Conservation (phyloP, 2,329 filamentous ascomycete genomes). For the Monilinia laxa region DNA sequence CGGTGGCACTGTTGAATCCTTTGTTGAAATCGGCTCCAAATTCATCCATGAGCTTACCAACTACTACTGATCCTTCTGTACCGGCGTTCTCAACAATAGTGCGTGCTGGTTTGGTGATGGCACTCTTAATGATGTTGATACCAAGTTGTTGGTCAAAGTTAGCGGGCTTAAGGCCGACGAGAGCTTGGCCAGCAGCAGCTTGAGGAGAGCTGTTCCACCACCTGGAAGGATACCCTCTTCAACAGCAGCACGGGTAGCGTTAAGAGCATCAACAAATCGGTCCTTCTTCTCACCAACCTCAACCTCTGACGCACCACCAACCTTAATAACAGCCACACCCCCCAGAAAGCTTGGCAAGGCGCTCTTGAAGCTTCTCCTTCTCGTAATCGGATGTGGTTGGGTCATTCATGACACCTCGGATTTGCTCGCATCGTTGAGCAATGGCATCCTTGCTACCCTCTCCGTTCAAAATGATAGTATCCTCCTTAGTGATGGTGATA, state of each 20-base stretch:
- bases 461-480: constrained; percentile 97
- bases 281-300: constrained; percentile 99
- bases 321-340: constrained; percentile 99
- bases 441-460: constrained; percentile 94
- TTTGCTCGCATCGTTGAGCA: constrained; percentile 96
- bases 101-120: constrained; percentile 91
- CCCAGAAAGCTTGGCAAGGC: constrained; percentile 97
- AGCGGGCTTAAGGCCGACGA: constrained; percentile 76
- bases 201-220: constrained; percentile 96
- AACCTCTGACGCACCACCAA: constrained; percentile 94
- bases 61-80: constrained; percentile 89
- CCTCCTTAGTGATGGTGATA: constrained; percentile 99
- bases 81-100: constrained; percentile 98
- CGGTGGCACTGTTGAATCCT: constrained; percentile 94
- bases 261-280: constrained; percentile 95
- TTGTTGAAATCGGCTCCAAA: constrained; percentile 92
- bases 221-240: constrained; percentile 99
- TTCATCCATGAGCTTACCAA: constrained; percentile 97
- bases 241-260: constrained; percentile 95
- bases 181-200: constrained; percentile 89
- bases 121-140: constrained; percentile 95
- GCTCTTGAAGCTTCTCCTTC: constrained; percentile 99
- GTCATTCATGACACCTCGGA: constrained; percentile 93
- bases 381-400: constrained; percentile 96
- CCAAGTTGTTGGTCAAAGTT: constrained; percentile 99